Evolutionary conservation across 805 yeast genomes (phyloP), one percentile per base, ranked within the genome.

Genomic region (Pichia occidentalis): DNA sequence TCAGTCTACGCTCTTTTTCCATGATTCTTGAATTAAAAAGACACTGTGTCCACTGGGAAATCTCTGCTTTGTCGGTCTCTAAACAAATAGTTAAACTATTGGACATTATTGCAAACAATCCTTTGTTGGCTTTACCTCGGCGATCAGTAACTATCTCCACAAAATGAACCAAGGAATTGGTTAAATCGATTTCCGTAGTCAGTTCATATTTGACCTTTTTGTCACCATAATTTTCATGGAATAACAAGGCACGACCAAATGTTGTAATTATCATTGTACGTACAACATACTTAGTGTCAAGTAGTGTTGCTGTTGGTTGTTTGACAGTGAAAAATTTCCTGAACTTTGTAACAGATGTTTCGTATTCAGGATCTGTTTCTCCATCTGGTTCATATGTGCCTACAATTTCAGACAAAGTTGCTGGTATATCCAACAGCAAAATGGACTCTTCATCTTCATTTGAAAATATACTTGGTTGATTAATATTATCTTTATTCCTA

Each of bases 171-270:
- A 73, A 72, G 1, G 75, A 64, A 47, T 70, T 72, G 5, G 69
- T 63, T 29, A 81, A 55, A 45, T 68, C 68, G 24, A 83, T 65
- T 40, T 80, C 86, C 13, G 70, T 63, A 13, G 68, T 61, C 30
- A 79, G 51, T 40, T 71, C 71, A 49, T 70, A 66, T 24, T 64
- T 65, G 7, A 60, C 63, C 16, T 61, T 59, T 8, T 56, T 59
- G 9, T 59, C 39, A 17, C 53, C 57, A 25, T 49, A 50, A 39
- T 63, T 70, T 29, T 58, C 63, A 23, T 69, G 58, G 43, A 82
- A 74, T 1, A 81, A 51, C 42, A 83, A 56, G 1, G 73, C 75
- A 33, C 88, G 63, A 1, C 87, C 90, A 51, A 69, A 69, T 1
- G 75, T 65, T 2, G 88, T 82, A 0, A 80, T 61, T 11, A 81